phyloP scores from a whole-genome alignment of 331 rosid species.

The Phaseolus coccineus region DNA sequence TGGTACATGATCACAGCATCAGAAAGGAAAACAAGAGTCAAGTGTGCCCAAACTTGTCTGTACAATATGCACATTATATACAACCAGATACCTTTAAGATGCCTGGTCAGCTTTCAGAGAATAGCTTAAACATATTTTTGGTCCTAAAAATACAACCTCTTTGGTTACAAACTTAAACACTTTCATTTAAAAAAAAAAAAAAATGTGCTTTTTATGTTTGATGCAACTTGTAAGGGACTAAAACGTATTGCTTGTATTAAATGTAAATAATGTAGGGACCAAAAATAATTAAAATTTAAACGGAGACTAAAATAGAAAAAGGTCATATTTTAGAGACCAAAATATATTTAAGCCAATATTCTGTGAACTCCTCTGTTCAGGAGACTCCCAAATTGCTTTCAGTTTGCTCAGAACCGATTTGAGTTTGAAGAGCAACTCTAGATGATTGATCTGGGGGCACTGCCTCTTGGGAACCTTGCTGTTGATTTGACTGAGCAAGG shows the following conservation, averaged over 20 bases:
- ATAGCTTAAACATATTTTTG: neutral
- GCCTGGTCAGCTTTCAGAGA: slow-evolving; percentile 9
- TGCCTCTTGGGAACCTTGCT: slow-evolving; percentile 34
- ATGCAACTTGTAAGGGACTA: neutral
- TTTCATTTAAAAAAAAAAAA: neutral
- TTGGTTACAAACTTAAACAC: neutral
- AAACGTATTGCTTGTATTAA: neutral
- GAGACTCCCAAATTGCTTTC: slow-evolving; percentile 46
- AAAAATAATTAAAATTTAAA: neutral
- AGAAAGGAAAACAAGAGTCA: slow-evolving; percentile 19
- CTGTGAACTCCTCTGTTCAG: slow-evolving; percentile 41
- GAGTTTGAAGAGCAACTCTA: slow-evolving; percentile 41
- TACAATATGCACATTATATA: slow-evolving; percentile 33
- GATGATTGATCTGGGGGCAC: slow-evolving; percentile 47
- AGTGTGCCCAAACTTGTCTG: slow-evolving; percentile 34
- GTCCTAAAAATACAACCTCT: neutral
- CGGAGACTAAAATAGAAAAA: neutral
- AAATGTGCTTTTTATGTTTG: neutral
- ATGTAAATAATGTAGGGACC: neutral
- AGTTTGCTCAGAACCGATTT: slow-evolving; percentile 44
- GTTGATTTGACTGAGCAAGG: slow-evolving; percentile 51
- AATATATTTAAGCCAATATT: neutral
- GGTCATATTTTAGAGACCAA: slow-evolving; percentile 10
- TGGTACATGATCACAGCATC: slow-evolving; percentile 3
- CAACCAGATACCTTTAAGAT: slow-evolving; percentile 16